phyloP scores from a whole-genome alignment of 192 early-diverging fungal species.

The Entomortierella chlamydospora region DNA sequence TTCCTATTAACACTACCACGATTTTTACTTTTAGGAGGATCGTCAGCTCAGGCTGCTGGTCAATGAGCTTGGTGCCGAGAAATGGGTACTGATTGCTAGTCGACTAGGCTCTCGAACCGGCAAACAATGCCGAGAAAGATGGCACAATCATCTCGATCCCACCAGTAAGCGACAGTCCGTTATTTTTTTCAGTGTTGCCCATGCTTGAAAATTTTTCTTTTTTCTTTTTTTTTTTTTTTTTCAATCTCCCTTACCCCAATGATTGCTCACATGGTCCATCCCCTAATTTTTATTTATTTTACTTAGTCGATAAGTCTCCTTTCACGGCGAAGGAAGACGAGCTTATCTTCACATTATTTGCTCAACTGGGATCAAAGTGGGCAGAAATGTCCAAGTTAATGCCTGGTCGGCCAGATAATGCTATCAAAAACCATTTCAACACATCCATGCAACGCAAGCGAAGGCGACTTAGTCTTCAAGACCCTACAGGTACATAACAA shows the following conservation, averaged over 20 bases:
- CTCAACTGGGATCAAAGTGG: conserved; percentile 50
- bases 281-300: conserved; percentile 3
- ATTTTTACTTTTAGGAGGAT: conserved; percentile 28
- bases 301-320: conserved; percentile 47
- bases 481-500: conserved; percentile 28
- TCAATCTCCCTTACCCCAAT: conserved; percentile 8
- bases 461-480: conserved; percentile 44
- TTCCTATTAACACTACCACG: background rate
- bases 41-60: conserved; percentile 42
- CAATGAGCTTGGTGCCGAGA: conserved; percentile 49
- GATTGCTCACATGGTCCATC: conserved; percentile 31
- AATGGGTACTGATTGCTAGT: conserved; percentile 50
- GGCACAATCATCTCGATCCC: conserved; percentile 53
- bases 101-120: conserved; percentile 40
- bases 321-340: conserved; percentile 49
- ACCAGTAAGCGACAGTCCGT: conserved; percentile 29
- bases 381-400: conserved; percentile 53
- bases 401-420: conserved; percentile 51
- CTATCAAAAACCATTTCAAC: conserved; percentile 55
- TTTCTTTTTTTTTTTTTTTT: background rate
- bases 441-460: conserved; percentile 54
- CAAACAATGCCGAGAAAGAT: conserved; percentile 53
- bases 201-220: background rate
- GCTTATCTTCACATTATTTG: conserved; percentile 45
- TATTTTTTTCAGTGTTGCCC: too few relatives aligned